Evolutionary conservation across 139 green algal genomes (phyloP), one percentile per base, ranked within the genome.

Genomic region (Protoeuglena noctilucae): DNA sequence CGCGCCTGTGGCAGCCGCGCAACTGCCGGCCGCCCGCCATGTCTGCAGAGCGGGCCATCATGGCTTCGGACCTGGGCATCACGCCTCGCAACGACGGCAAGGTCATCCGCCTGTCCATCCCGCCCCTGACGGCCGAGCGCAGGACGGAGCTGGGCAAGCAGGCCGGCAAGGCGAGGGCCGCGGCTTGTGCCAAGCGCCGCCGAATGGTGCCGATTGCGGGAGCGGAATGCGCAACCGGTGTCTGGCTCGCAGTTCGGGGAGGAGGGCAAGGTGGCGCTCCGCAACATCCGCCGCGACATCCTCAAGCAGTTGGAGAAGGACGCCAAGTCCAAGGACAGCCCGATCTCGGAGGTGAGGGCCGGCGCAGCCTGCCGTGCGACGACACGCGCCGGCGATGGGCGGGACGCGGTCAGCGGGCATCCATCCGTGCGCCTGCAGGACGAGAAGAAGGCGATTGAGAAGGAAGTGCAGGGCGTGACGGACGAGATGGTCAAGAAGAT

Each of bases 71-170:
- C 68, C 53, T 98, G 3, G 89, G 82, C 30, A 70, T 96, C 26
- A 96, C 81, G 23, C 91, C 91, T 45, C 86, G 64, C 65, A 98
- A 93, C 64, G 91, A 98, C 54, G 91, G 91, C 30, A 82, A 87
- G 34, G 61, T 88, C 16, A 94, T 98, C 56, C 73, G 91, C 4
- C 72, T 97, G 48, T 73, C 72, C 55, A 71, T 98, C 24, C 91
- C 91, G 6, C 69, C 76, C 39, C 79, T 97, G 41, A 97, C 88
- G 0, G 74, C 79, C 76, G 82, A 98, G n/a, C 68, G 90, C 5
- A 73, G 90, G 49, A 94, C 94, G 70, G 84, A 93, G 57, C 73
- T 95, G 70, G 51, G 58, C 19, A 94, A 94, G 68, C 65, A 54
- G 16, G 51, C 26, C 19, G 25, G 1, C 27, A 68, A 40, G 62